phyloP scores from a whole-genome alignment of 2,329 filamentous ascomycete genomes.

The Incumbomyces lentus region DNA sequence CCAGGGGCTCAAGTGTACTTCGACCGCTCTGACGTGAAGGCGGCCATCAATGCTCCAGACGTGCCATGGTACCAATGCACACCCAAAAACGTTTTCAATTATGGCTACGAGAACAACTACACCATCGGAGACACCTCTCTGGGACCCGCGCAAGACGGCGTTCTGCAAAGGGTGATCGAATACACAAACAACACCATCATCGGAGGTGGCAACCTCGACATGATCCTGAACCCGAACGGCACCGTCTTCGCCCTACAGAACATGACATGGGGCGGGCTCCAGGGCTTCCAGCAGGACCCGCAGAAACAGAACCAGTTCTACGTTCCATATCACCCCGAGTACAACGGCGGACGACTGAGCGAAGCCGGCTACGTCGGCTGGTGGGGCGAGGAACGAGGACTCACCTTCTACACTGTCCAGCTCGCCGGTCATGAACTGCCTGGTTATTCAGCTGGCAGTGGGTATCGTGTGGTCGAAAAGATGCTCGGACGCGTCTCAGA shows the following conservation, averaged over 20 bases:
- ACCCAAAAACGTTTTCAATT: slow-evolving; percentile 33
- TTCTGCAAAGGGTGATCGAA: slow-evolving; percentile 41
- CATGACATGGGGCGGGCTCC: slow-evolving; percentile 41
- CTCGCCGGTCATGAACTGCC: slow-evolving; percentile 19
- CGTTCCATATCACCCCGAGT: slow-evolving; percentile 35
- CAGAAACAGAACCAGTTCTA: slow-evolving; percentile 28
- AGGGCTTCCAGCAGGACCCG: slow-evolving; percentile 37
- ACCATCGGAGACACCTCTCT: slow-evolving; percentile 37
- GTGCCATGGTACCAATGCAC: slow-evolving; percentile 26
- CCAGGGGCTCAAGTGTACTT: slow-evolving; percentile 37
- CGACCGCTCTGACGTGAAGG: slow-evolving; percentile 42
- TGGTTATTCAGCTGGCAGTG: slow-evolving; percentile 44
- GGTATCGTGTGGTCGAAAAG: slow-evolving; percentile 64
- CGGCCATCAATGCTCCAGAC: slow-evolving; percentile 38
- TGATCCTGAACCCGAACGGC: slow-evolving; percentile 40
- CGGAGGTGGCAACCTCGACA: slow-evolving; percentile 39
- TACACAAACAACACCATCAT: slow-evolving; percentile 42
- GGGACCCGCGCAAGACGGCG: slow-evolving; percentile 45
- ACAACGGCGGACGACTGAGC: slow-evolving; percentile 26
- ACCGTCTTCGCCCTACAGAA: slow-evolving; percentile 44
- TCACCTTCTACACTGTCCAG: slow-evolving; percentile 28
- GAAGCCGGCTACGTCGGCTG: slow-evolving; percentile 32
- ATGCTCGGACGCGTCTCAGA: slow-evolving; percentile 51
- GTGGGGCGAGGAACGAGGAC: slow-evolving; percentile 34
- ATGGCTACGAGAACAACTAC: slow-evolving; percentile 19